Conservation (phyloP, 2,329 filamentous ascomycete species). For the Claviceps sp. region DNA sequence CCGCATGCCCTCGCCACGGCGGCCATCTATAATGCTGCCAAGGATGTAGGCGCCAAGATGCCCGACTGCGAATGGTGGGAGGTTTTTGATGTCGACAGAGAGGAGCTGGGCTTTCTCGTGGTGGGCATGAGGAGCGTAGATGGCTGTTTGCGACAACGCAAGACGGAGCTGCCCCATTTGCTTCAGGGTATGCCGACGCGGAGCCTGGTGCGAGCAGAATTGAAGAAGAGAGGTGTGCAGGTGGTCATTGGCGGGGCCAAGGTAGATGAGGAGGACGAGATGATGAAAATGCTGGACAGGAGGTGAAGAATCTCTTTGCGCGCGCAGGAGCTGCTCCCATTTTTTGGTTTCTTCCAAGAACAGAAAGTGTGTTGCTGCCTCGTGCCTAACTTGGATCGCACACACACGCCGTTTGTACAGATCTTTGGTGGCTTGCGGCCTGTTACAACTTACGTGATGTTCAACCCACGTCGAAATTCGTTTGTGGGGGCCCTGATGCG, state of each 20-base stretch:
- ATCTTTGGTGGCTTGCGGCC: no score
- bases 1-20: constrained; percentile 74
- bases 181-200: constrained; percentile 42
- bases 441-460: no score
- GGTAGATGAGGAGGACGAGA: constrained; percentile 28
- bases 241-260: constrained; percentile 17
- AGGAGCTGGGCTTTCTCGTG: constrained; percentile 86
- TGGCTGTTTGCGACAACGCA: constrained; percentile 50
- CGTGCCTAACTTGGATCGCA: no score
- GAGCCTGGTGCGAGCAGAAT: constrained; percentile 43
- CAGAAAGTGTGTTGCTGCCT: background rate
- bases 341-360: background rate
- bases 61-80: constrained; percentile 92
- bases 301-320: constrained; percentile 10
- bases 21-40: constrained; percentile 78
- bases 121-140: constrained; percentile 72
- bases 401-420: no score
- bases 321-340: background rate
- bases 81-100: constrained; percentile 88
- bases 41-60: constrained; percentile 63
- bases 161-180: constrained; percentile 37
- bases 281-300: constrained; percentile 27
- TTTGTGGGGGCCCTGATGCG: no score
- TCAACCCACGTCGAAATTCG: no score
- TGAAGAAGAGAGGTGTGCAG: constrained; percentile 37